These are phyloP conservation scores for Fusarium luffae DNA, from an alignment of 2,329 filamentous ascomycete species.

Conservation along the genomic window DNA sequence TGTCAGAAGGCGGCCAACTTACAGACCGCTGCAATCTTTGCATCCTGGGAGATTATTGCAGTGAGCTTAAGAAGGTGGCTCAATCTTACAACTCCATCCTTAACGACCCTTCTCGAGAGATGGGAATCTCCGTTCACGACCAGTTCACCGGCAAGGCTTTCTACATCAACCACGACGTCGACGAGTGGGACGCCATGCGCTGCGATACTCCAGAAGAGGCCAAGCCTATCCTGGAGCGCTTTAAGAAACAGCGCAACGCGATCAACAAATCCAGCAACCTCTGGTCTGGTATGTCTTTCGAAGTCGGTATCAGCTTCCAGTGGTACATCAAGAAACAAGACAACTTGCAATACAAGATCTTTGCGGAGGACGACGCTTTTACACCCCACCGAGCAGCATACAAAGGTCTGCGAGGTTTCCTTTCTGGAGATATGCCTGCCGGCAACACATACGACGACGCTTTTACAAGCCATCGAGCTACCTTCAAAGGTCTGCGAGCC, in stretches of 20 bases:
- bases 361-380: not conserved
- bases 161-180: not conserved
- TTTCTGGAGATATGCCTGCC: not conserved
- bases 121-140: not conserved
- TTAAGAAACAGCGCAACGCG: not conserved
- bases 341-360: not conserved
- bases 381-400: not conserved
- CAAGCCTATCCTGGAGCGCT: not conserved
- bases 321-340: not conserved
- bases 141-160: not conserved
- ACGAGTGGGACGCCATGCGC: not conserved
- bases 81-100: not conserved
- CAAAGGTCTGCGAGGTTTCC: not conserved
- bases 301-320: not conserved
- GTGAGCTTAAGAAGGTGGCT: not conserved
- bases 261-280: not conserved
- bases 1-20: not conserved
- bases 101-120: not conserved
- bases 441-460: not conserved
- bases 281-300: not conserved
- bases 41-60: not conserved
- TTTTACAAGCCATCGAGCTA: not conserved
- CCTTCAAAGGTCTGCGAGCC: not conserved
- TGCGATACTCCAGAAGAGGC: not conserved
- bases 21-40: not conserved